Conservation (phyloP, 1,284 basidiomycete species). For the Ustilago curta region DNA sequence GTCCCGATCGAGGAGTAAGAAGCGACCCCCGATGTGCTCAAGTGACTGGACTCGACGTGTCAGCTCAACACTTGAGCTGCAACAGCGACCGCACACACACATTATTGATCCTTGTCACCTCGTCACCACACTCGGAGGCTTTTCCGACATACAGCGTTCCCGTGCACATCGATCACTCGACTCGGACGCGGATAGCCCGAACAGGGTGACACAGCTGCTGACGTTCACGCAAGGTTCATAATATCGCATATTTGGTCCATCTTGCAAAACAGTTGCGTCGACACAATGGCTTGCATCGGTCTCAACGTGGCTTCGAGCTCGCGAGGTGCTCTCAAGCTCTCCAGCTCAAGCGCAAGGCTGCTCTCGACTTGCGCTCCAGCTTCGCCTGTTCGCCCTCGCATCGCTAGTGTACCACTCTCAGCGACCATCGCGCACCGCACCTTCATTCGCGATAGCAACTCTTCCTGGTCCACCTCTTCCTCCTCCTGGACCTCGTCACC, state of each 20-base stretch:
- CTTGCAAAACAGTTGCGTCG: neutral
- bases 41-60: no score
- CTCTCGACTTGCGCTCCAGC: slow-evolving; percentile 10
- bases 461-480: slow-evolving; percentile 29
- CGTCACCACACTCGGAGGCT: neutral
- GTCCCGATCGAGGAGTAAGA: slow-evolving; percentile 11
- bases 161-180: neutral
- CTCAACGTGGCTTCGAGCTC: slow-evolving; percentile 30
- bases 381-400: slow-evolving; percentile 15
- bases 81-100: neutral
- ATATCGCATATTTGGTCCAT: neutral
- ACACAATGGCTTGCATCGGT: slow-evolving; percentile 27
- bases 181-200: neutral
- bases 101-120: neutral
- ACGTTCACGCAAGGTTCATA: neutral
- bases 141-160: neutral
- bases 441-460: slow-evolving; percentile 35
- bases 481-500: slow-evolving; percentile 34
- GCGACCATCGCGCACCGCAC: slow-evolving; percentile 11
- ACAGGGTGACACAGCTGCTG: neutral
- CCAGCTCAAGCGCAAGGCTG: slow-evolving; percentile 7
- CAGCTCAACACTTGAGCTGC: no score
- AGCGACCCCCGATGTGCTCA: slow-evolving; percentile 8
- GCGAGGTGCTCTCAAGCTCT: slow-evolving; percentile 9
- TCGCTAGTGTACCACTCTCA: neutral